These are phyloP conservation scores for Oryza nivara DNA, from an alignment of 176 grass and related monocot genomes.

Conservation along the genomic window DNA sequence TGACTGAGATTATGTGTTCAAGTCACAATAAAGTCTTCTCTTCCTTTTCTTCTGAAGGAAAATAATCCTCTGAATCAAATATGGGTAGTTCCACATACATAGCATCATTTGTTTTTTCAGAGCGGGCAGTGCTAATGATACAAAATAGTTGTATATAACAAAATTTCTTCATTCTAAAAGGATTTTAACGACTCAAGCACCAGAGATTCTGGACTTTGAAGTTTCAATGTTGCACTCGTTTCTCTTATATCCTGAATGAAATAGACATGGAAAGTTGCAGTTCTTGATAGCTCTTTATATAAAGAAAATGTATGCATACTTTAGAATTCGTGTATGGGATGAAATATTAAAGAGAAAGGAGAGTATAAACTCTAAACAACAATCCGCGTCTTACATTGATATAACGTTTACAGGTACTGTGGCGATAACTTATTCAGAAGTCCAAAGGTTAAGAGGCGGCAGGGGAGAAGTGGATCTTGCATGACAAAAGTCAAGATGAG, in stretches of 20 bases:
- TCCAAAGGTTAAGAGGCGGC: background rate
- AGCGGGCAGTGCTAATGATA: background rate
- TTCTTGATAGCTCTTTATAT: background rate
- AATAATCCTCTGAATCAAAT: too few species aligned
- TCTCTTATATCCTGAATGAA: background rate
- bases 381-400: background rate
- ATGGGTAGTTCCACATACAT: too few species aligned
- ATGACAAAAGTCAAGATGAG: background rate
- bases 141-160: background rate
- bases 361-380: background rate
- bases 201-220: background rate
- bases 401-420: background rate
- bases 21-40: too few species aligned
- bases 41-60: too few species aligned
- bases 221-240: background rate
- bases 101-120: too few species aligned
- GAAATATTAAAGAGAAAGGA: background rate
- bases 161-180: background rate
- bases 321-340: background rate
- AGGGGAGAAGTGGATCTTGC: background rate
- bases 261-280: background rate
- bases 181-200: background rate
- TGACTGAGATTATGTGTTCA: background rate
- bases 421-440: background rate
- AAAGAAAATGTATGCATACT: background rate